Percentiles rank a stretch among this genome's conserved stretches.
Evolutionary conservation across 2,329 filamentous ascomycete species (phyloP).

Genomic region (Pezicula carpinea): DNA sequence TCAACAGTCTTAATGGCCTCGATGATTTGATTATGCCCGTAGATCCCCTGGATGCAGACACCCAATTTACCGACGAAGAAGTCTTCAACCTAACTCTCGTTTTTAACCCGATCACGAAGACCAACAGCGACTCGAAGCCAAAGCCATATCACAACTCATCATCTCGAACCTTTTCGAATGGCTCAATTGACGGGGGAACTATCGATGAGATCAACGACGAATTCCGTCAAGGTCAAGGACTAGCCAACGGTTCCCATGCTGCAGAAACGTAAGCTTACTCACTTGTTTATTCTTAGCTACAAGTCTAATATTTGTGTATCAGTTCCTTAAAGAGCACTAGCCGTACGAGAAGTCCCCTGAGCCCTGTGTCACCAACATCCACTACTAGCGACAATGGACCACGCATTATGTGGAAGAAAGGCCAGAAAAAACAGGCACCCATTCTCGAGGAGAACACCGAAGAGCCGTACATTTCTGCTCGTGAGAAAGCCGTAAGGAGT

Average conservation of each 20-base stretch:
- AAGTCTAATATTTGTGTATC: slow-evolving; percentile 6
- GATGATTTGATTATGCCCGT: slow-evolving; percentile 6
- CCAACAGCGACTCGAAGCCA: slow-evolving; percentile 29
- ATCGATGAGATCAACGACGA: slow-evolving; percentile 42
- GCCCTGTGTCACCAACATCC: slow-evolving; percentile 18
- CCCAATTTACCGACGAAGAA: slow-evolving; percentile 47
- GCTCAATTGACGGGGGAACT: slow-evolving; percentile 48
- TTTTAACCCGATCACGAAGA: slow-evolving; percentile 31
- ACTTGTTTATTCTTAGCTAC: not conserved
- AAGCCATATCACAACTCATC: slow-evolving; percentile 34
- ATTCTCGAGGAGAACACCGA: slow-evolving; percentile 29
- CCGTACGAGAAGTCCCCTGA: slow-evolving; percentile 22
- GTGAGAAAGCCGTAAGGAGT: slow-evolving; percentile 34
- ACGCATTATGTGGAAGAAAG: slow-evolving; percentile 34
- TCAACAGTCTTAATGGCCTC: too few species aligned
- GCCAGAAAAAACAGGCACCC: slow-evolving; percentile 26
- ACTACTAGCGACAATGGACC: slow-evolving; percentile 20
- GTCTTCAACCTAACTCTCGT: slow-evolving; percentile 49
- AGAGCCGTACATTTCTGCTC: slow-evolving; percentile 33
- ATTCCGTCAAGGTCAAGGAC: slow-evolving; percentile 31
- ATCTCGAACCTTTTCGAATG: slow-evolving; percentile 49
- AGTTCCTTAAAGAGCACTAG: slow-evolving; percentile 23
- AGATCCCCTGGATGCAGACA: slow-evolving; percentile 27
- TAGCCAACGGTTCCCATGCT: slow-evolving; percentile 32
- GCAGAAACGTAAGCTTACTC: slow-evolving; percentile 29